Evolutionary conservation across 768 basidiomycete genomes (phyloP), one percentile per base, ranked within the genome.

Genomic region (Wakefieldia striispora): DNA sequence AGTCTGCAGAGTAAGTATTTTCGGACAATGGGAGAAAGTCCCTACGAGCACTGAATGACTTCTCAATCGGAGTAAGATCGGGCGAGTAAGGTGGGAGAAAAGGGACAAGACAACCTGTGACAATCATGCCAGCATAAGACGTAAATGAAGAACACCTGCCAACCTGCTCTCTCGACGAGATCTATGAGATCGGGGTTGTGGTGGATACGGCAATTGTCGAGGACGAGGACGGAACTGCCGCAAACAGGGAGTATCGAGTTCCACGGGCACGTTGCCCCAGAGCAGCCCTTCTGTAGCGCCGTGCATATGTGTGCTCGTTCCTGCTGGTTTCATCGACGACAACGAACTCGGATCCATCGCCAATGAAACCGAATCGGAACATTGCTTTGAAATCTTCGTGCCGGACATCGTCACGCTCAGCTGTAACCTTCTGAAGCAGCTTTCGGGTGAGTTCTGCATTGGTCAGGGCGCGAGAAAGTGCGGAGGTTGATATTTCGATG

Each of bases 211-310:
- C 47, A 48, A 39, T 53, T 53, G 16, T 53, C 26, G 3, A 53
- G 46, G 13, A 53, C 20, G 2, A 51, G 31, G 1, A 47, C 41
- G 8, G 50, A 51, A 1, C 20, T 6, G 71, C 73, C 5, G 68
- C 64, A 24, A 72, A 51, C 20, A 74, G 49, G 20, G 60, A 67
- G 43, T 68, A 75, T 6, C 54, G 54, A 2, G 61, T 51, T 12
- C 72, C 68, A 13, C 58, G 52, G 26, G 59, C 50, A 51, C 41
- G 43, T 42, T 50, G 13, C 14, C 71, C 68, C 3, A 44, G 16
- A 7, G 47, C 20, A 4, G 69, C 47, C 0, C 58, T 43, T 3
- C 71, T 69, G 58, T 63, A 70, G 13, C 49, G 54, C 0, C 64
- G 57, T 9, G 53, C 45, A 40, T 49, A 47, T 1, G 19, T 50